These are phyloP conservation scores for Malassezia arunalokei DNA, from an alignment of 1,284 basidiomycete genomes.

Conservation along the genomic window DNA sequence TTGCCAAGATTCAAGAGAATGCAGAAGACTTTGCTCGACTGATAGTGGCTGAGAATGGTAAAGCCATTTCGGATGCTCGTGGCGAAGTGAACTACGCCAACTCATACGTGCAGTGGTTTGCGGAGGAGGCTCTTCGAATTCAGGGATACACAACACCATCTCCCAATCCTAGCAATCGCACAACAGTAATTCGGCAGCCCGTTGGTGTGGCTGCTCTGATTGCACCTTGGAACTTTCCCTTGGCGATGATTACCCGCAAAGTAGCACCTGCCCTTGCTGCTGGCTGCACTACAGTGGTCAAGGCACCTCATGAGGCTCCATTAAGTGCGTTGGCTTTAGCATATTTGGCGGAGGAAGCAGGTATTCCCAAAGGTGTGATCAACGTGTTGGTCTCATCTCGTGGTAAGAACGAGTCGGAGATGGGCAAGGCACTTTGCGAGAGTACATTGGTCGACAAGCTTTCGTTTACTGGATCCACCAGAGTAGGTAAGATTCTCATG, in stretches of 20 bases:
- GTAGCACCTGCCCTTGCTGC: constrained; percentile 75
- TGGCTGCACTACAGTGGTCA: constrained; percentile 89
- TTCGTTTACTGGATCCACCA: constrained; percentile 81
- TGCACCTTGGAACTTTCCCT: constrained; percentile 44
- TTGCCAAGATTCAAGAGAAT: constrained; percentile 27
- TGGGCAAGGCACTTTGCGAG: constrained; percentile 57
- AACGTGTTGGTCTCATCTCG: constrained; percentile 81
- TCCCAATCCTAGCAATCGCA: constrained; percentile 60
- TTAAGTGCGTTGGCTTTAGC: constrained; percentile 79
- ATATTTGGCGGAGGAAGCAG: constrained; percentile 72
- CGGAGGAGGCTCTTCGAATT: constrained; percentile 32
- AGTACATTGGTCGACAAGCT: constrained; percentile 65
- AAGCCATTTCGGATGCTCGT: constrained; percentile 37
- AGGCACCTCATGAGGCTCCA: constrained; percentile 89
- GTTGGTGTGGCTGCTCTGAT: constrained; percentile 56
- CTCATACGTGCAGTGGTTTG: constrained; percentile 43
- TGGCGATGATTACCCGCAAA: constrained; percentile 63
- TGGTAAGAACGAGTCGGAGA: constrained; percentile 58
- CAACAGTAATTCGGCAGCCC: constrained; percentile 78
- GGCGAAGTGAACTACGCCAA: constrained; percentile 42
- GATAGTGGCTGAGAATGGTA: constrained; percentile 45
- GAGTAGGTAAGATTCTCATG: constrained; percentile 80
- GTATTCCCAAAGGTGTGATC: constrained; percentile 84
- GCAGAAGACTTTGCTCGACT: constrained; percentile 41
- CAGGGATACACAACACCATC: constrained; percentile 70